Conservation (phyloP, 768 basidiomycete species). For the Kwoniella dejecticola region DNA sequence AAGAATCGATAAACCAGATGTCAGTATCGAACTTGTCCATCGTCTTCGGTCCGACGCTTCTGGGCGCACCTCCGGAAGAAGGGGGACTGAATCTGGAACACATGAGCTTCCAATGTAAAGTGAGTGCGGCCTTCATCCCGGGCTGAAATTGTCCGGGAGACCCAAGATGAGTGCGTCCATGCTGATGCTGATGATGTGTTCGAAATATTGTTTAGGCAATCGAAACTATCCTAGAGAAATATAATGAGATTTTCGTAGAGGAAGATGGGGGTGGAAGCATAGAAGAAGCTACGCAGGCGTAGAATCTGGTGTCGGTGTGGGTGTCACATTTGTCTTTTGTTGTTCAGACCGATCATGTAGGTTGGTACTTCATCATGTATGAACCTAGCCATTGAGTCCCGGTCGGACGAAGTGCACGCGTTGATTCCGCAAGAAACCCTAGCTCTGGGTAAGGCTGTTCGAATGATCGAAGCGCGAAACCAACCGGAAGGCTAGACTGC, state of each 20-base stretch:
- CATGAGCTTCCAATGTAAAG: slow-evolving; percentile 59
- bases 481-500: no score
- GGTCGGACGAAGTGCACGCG: no score
- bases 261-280: slow-evolving; percentile 57
- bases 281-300: slow-evolving; percentile 8
- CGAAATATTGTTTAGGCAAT: slow-evolving; percentile 66
- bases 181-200: not conserved
- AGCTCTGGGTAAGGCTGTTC: no score
- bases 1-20: slow-evolving; percentile 84
- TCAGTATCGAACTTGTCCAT: slow-evolving; percentile 89
- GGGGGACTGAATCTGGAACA: slow-evolving; percentile 57
- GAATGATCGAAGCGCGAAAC: no score
- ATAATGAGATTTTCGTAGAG: slow-evolving; percentile 94
- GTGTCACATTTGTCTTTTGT: not conserved
- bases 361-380: not conserved
- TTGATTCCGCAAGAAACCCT: no score
- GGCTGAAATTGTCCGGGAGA: no score
- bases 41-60: slow-evolving; percentile 96
- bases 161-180: no score
- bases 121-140: slow-evolving; percentile 32
- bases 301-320: not conserved
- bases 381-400: not conserved
- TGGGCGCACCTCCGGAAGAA: slow-evolving; percentile 65
- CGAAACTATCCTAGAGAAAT: slow-evolving; percentile 92
- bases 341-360: not conserved